phyloP scores from a whole-genome alignment of 2,329 filamentous ascomycete species.

The Acrodontium crateriforme region DNA sequence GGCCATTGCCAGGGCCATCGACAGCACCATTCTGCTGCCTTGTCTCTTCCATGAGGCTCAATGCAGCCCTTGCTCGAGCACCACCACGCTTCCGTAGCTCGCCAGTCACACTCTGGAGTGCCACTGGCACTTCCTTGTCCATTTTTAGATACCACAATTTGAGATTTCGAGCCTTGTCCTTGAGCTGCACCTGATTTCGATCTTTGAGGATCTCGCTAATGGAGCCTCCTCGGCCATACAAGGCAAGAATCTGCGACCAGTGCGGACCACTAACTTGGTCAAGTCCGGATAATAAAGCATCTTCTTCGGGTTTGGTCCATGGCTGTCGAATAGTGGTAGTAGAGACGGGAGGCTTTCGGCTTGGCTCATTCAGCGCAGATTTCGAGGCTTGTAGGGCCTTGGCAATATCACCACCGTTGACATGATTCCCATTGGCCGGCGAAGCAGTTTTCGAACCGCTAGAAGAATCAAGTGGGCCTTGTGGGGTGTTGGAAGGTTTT shows the following conservation, averaged over 20 bases:
- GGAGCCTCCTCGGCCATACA: constrained; percentile 68
- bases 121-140: constrained; percentile 79
- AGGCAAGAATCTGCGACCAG: constrained; percentile 79
- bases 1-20: no score
- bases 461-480: background rate
- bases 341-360: constrained; percentile 7
- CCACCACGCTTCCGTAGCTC: constrained; percentile 61
- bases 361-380: background rate
- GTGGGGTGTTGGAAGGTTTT: constrained; percentile 14
- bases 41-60: constrained; percentile 13
- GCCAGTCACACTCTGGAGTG: constrained; percentile 74
- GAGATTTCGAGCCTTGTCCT: constrained; percentile 80
- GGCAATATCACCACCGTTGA: no score
- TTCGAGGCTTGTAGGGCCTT: no score
- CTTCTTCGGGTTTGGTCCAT: constrained; percentile 82
- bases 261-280: constrained; percentile 83
- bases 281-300: constrained; percentile 75
- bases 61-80: constrained; percentile 20
- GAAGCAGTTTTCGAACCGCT: background rate
- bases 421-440: no score
- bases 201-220: constrained; percentile 76
- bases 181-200: constrained; percentile 79
- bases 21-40: no score
- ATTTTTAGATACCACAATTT: constrained; percentile 89
- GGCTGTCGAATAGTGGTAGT: constrained; percentile 42